Conservation (phyloP, 192 early-diverging fungal genomes). For the Entomortierella beljakovae region DNA sequence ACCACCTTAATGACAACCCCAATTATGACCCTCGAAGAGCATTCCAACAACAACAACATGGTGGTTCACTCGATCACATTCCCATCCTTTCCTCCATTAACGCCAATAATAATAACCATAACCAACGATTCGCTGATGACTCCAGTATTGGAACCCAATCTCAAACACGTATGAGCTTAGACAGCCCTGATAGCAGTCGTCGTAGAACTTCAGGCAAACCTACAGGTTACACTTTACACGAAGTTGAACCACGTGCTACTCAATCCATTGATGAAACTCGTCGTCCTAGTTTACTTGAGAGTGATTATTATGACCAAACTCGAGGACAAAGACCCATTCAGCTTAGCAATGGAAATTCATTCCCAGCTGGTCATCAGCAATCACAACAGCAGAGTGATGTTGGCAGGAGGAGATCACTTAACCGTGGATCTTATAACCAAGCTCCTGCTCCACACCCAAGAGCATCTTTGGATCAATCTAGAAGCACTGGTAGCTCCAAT, state of each 20-base stretch:
- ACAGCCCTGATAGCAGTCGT: conserved; percentile 18
- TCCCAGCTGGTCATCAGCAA: conserved; percentile 8
- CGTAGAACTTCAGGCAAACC: conserved; percentile 31
- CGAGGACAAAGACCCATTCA: conserved; percentile 8
- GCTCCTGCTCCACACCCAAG: not conserved
- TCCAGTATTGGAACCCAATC: conserved; percentile 12
- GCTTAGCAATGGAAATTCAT: conserved; percentile 1
- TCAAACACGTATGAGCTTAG: conserved; percentile 24
- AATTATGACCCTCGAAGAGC: conserved; percentile 13
- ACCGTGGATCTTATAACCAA: conserved; percentile 23
- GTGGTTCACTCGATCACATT: not conserved
- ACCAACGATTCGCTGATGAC: conserved; percentile 16
- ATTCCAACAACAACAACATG: conserved; percentile 5
- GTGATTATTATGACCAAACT: conserved; percentile 11
- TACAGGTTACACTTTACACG: not conserved
- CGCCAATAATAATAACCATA: not conserved
- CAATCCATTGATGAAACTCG: conserved; percentile 47
- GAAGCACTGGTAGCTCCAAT: not conserved
- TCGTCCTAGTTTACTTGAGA: conserved; percentile 5
- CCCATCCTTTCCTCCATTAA: not conserved
- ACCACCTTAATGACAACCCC: conserved; percentile 22
- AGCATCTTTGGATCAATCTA: conserved; percentile 23
- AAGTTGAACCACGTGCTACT: conserved; percentile 16
- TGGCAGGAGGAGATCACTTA: conserved; percentile 13
- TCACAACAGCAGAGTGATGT: conserved; percentile 23